Base-by-base conservation (phyloP, 1,284 basidiomycete species). In the Boletus mariae region DNA sequence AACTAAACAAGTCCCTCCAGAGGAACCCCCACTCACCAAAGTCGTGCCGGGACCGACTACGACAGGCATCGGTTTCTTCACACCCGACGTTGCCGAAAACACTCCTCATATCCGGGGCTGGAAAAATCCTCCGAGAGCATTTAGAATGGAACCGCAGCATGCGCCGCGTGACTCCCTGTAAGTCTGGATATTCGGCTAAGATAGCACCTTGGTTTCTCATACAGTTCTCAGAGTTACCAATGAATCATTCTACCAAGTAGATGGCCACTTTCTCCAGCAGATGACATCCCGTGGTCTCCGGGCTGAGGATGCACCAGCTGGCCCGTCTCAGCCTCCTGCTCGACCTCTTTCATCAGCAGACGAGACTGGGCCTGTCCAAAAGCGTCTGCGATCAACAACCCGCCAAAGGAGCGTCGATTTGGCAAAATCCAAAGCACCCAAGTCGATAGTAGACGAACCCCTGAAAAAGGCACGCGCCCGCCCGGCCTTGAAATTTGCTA, bases 381-480 rank as follows among this genome's bases (percentile, higher is more conserved):
- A 91, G 73, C 85, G 82, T 66, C 70, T 86, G 59, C 83, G 88
- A 52, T 82, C 86, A 58, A 79, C 80, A 52, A 71, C 75, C 29
- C 82, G 79, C 57, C 83, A 83, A 62, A 76, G 77, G 55, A 78
- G 79, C 59, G 70, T 71, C 47, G 71, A 73, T 58, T 46, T 61
- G 47, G 52, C 64, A 51, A 69, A 72, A 55, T 61, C 72, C 52
- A 84, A 83, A 69, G 69, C 78, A 56, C 77, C 75, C 63, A 88
- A 86, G 75, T 66, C 77, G 64, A 69, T 71, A 70, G 69, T 75
- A 63, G 83, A 86, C 71, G 83, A 85, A 70, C 78, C 80, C 70
- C 75, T 77, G 76, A 88, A 87, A 85, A 90, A 90, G 86, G 87
- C 84, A 87, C 80, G 84, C 82, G 80, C 80, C 78, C 84, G 82